Percentiles rank a stretch among this genome's conserved stretches.
Evolutionary conservation across 2,329 filamentous ascomycete species (phyloP).

Genomic region (Phialemonium atrogriseum): DNA sequence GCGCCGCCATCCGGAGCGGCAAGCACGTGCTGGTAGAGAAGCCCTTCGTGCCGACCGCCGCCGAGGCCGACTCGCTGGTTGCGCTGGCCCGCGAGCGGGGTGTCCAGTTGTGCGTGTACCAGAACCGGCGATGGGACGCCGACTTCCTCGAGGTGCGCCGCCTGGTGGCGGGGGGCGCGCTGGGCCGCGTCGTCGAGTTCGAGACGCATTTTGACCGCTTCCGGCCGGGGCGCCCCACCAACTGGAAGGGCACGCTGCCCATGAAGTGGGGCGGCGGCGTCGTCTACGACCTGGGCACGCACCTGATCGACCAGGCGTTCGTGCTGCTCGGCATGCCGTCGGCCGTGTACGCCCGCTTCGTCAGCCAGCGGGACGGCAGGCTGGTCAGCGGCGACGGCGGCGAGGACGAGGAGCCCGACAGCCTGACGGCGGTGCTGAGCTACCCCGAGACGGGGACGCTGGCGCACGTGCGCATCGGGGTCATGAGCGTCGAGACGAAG

Average conservation of each 20-base stretch:
- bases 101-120: constrained; percentile 55
- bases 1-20: constrained; percentile 54
- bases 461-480: constrained; percentile 60
- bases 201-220: constrained; percentile 71
- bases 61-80: constrained; percentile 57
- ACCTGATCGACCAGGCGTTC: constrained; percentile 69
- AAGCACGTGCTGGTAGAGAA: constrained; percentile 78
- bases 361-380: constrained; percentile 51
- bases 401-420: constrained; percentile 45
- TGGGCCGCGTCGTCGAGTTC: constrained; percentile 66
- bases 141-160: constrained; percentile 64
- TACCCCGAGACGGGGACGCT: constrained; percentile 54
- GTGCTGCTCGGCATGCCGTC: constrained; percentile 61
- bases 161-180: constrained; percentile 46
- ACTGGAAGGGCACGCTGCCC: constrained; percentile 58
- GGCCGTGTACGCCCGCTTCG: constrained; percentile 58
- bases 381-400: constrained; percentile 16
- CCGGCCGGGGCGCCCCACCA: constrained; percentile 47
- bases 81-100: constrained; percentile 40
- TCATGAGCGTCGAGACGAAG: constrained; percentile 58
- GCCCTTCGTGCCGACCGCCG: constrained; percentile 64
- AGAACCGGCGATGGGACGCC: constrained; percentile 68
- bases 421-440: constrained; percentile 54
- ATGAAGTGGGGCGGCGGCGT: constrained; percentile 56
- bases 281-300: constrained; percentile 68